Evolutionary conservation across 345 rosid species (phyloP).

Genomic region (Gossypium anomalum): DNA sequence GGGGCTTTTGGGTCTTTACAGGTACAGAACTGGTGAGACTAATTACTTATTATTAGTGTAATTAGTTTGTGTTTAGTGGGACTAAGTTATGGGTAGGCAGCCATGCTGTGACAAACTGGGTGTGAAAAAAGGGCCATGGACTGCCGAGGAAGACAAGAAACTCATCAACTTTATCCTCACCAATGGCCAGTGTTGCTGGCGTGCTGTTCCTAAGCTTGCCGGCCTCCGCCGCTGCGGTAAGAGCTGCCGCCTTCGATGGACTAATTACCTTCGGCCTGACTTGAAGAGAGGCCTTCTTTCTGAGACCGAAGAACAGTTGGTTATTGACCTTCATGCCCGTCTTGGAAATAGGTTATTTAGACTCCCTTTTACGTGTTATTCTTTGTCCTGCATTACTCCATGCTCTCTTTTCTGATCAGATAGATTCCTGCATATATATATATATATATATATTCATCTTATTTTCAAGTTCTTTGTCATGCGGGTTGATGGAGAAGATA

Average conservation of each 20-base stretch:
- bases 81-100: constrained; percentile 50
- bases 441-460: background rate
- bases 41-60: background rate
- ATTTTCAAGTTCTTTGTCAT: background rate
- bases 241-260: constrained; percentile 90
- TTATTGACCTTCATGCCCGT: constrained; percentile 71
- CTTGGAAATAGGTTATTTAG: constrained; percentile 59
- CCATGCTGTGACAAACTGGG: constrained; percentile 83
- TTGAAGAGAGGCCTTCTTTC: constrained; percentile 78
- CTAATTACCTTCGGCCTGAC: constrained; percentile 83
- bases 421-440: background rate
- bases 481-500: background rate
- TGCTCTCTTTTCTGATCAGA: background rate
- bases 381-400: background rate
- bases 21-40: constrained; percentile 24
- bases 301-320: constrained; percentile 62
- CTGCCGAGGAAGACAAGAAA: constrained; percentile 77
- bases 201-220: constrained; percentile 79
- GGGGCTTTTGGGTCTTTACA: constrained; percentile 41
- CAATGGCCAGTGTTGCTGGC: constrained; percentile 83
- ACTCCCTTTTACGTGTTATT: background rate
- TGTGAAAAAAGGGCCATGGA: constrained; percentile 83
- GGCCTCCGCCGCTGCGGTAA: constrained; percentile 83
- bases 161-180: constrained; percentile 64
- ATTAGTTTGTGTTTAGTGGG: background rate